These are phyloP conservation scores for Ogataea methanolica DNA, from an alignment of 805 yeast species.

Conservation along the genomic window DNA sequence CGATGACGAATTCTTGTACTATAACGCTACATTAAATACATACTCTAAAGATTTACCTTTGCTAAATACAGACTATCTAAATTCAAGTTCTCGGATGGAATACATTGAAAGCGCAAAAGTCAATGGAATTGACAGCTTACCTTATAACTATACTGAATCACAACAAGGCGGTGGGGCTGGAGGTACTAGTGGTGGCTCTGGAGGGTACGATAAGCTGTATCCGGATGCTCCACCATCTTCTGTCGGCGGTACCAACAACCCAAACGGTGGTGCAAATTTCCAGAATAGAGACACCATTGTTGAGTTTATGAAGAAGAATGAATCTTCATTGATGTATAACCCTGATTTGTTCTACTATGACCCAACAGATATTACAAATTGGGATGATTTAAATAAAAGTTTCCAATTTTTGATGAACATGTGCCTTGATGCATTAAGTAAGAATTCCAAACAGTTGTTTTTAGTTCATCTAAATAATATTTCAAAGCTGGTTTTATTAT, in stretches of 20 bases:
- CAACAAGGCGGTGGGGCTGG: not conserved
- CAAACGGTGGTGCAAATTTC: slow-evolving; percentile 7
- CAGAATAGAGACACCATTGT: slow-evolving; percentile 9
- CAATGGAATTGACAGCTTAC: slow-evolving; percentile 20
- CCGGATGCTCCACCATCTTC: not conserved
- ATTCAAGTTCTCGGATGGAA: slow-evolving; percentile 29
- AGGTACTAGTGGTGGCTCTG: not conserved
- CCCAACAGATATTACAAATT: slow-evolving; percentile 52
- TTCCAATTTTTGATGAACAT: slow-evolving; percentile 45
- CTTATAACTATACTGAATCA: slow-evolving; percentile 11
- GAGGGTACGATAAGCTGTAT: not conserved
- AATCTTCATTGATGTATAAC: slow-evolving; percentile 16
- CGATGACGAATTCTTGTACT: slow-evolving; percentile 52
- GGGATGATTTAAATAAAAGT: slow-evolving; percentile 52
- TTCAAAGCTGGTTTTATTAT: slow-evolving; percentile 46
- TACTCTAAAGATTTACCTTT: slow-evolving; percentile 58
- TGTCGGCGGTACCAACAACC: not conserved
- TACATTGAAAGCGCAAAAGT: slow-evolving; percentile 21
- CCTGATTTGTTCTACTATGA: slow-evolving; percentile 53
- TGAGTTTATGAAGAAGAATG: slow-evolving; percentile 6
- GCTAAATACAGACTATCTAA: slow-evolving; percentile 33
- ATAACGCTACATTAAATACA: slow-evolving; percentile 55
- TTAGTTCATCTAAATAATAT: slow-evolving; percentile 48
- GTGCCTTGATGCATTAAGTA: slow-evolving; percentile 46
- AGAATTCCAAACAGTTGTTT: slow-evolving; percentile 47